A percentile compares a stretch with the other conserved stretches of the same genome.
Conservation (phyloP, 2,329 filamentous ascomycete genomes). For the Phialophora expanda region DNA sequence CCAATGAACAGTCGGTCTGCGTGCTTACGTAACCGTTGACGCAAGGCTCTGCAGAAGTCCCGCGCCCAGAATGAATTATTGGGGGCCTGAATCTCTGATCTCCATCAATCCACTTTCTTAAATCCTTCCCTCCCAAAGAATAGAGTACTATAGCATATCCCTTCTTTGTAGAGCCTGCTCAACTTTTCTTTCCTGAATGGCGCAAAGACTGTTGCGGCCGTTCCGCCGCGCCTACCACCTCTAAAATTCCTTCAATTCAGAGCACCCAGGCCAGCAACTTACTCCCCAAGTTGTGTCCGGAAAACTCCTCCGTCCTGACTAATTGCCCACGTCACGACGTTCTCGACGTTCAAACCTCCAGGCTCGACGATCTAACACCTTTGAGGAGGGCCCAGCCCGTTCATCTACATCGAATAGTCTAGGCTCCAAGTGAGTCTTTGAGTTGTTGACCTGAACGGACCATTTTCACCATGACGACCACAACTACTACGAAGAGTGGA, state of each 20-base stretch:
- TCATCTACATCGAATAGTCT: background rate
- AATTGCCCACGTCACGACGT: background rate
- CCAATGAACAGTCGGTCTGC: background rate
- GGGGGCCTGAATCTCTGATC: background rate
- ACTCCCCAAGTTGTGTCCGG: background rate
- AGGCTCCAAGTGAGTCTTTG: background rate
- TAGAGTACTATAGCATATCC: background rate
- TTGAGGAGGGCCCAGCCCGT: too few relatives aligned
- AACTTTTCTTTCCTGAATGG: background rate
- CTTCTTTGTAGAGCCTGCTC: background rate
- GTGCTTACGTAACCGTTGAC: slow-evolving; percentile 1
- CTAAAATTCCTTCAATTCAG: background rate
- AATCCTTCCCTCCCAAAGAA: background rate
- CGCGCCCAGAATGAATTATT: background rate
- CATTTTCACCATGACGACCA: background rate
- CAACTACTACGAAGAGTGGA: background rate
- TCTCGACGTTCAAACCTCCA: background rate
- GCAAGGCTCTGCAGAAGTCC: background rate
- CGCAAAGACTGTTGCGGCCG: background rate
- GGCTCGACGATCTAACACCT: background rate
- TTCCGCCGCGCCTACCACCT: background rate
- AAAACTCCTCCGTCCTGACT: background rate
- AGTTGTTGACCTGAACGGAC: background rate
- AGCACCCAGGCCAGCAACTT: background rate
- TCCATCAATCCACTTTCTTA: background rate